Percentiles rank a stretch among this genome's conserved stretches.
Evolutionary conservation across 441 rosid genomes (phyloP).

Genomic region (Adansonia grandidieri): DNA sequence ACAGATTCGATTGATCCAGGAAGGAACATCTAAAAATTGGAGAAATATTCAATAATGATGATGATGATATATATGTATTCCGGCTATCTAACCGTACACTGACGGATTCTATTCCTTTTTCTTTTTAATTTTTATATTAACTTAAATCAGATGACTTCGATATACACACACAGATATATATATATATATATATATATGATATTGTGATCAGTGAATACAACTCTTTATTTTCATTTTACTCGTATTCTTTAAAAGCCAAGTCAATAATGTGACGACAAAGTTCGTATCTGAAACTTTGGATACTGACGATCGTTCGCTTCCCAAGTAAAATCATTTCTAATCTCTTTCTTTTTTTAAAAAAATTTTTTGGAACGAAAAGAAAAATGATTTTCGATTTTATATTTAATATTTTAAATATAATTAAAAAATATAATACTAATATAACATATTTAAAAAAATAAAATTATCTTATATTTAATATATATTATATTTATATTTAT

Average conservation of each 20-base stretch:
- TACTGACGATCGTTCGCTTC: neutral
- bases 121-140: too few species aligned
- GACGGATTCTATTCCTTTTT: neutral
- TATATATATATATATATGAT: too few species aligned
- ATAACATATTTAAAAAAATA: too few species aligned
- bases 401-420: too few species aligned
- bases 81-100: neutral
- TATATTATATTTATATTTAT: too few species aligned
- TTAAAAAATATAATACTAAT: too few species aligned
- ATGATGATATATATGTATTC: neutral
- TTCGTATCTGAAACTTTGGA: slow-evolving; percentile 25
- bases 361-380: too few species aligned
- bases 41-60: neutral
- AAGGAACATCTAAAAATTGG: neutral
- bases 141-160: too few species aligned
- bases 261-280: slow-evolving; percentile 27
- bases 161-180: too few species aligned
- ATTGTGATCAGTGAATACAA: neutral
- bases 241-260: slow-evolving; percentile 12
- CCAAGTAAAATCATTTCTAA: slow-evolving; percentile 2
- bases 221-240: neutral
- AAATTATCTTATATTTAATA: too few species aligned
- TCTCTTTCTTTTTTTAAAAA: neutral
- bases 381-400: neutral
- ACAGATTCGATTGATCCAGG: neutral